Conservation (phyloP, 257 asterid genomes). For the Pogostemon cablin region DNA sequence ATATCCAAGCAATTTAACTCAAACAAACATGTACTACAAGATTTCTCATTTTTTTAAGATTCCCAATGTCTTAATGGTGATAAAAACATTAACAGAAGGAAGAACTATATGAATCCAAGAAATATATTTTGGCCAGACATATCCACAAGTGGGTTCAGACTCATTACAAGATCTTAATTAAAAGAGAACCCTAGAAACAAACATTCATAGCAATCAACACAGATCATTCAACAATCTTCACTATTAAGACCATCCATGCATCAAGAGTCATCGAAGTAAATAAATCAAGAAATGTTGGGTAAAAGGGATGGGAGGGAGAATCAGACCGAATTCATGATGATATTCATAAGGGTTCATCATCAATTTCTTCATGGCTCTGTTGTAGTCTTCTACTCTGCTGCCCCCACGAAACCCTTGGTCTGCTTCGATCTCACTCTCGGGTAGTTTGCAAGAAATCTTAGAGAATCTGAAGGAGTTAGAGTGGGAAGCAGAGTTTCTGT, state of each 20-base stretch:
- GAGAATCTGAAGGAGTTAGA: conserved; percentile 28
- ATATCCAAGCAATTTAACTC: no score
- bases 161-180: neutral
- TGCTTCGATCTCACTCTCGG: conserved; percentile 45
- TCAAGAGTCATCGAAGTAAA: neutral
- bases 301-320: neutral
- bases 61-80: neutral
- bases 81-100: neutral
- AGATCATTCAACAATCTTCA: neutral
- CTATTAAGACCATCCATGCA: neutral
- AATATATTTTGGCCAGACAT: neutral
- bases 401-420: conserved; percentile 28
- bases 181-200: neutral
- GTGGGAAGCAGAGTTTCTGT: neutral
- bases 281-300: neutral
- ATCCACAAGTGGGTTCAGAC: no score
- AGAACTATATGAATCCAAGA: neutral
- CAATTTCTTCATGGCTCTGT: conserved; percentile 78
- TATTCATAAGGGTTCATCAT: conserved; percentile 95
- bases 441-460: conserved; percentile 49
- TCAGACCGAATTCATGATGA: conserved; percentile 87
- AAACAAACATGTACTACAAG: conserved; percentile 4
- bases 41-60: conserved; percentile 2
- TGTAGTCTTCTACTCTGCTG: conserved; percentile 69
- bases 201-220: neutral